Evolutionary conservation across 495 filamentous ascomycete species (phyloP).

Genomic region (Penicillium coprophilum): DNA sequence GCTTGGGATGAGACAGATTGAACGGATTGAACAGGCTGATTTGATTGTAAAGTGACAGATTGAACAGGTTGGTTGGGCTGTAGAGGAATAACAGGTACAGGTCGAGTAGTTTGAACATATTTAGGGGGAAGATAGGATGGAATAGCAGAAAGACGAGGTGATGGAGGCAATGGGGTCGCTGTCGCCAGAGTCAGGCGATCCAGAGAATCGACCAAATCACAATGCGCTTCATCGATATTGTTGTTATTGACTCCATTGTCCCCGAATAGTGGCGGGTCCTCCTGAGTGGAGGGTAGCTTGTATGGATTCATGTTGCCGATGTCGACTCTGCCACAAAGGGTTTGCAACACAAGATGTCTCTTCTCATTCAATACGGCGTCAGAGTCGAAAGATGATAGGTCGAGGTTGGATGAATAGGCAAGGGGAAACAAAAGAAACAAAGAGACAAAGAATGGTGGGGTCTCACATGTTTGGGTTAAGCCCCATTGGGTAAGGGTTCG

Average conservation of each 20-base stretch:
- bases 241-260: constrained; percentile 24
- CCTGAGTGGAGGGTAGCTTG: constrained; percentile 22
- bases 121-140: neutral
- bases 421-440: constrained; percentile 1
- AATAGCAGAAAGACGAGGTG: constrained; percentile 23
- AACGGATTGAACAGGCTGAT: constrained; percentile 13
- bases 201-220: constrained; percentile 41
- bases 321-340: constrained; percentile 13
- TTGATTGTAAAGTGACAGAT: neutral
- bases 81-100: neutral
- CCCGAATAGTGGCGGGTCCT: constrained; percentile 29
- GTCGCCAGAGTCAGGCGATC: constrained; percentile 48
- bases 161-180: constrained; percentile 44
- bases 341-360: neutral
- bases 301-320: constrained; percentile 40
- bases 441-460: constrained; percentile 17
- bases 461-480: constrained; percentile 13
- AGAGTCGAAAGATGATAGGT: constrained; percentile 2
- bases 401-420: neutral
- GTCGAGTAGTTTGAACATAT: neutral
- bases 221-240: constrained; percentile 17
- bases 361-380: neutral
- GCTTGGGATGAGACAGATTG: constrained; percentile 44
- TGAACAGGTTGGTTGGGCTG: neutral
- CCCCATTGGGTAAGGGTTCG: neutral